Evolutionary conservation across 1,139 yeast genomes (phyloP).

Genomic region (Zhuliangozyma parablackwelliae): DNA sequence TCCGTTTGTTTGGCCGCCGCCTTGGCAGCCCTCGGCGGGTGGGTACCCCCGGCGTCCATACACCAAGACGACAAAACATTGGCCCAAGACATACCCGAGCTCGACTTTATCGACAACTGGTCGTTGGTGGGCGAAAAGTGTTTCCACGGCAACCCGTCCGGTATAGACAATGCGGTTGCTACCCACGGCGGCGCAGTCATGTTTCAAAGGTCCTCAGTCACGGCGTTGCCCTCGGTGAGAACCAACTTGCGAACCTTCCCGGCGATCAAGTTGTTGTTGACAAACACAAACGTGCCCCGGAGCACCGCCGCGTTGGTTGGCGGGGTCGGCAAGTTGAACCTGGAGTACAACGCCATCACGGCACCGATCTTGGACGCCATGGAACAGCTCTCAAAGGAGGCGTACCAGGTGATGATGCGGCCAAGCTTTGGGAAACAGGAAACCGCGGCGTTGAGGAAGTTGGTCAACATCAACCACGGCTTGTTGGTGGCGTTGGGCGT

Average conservation of each 20-base stretch:
- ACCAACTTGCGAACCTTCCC: slow-evolving; percentile 73
- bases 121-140: slow-evolving; percentile 92
- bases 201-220: slow-evolving; percentile 63
- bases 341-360: slow-evolving; percentile 50
- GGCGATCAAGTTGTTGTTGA: slow-evolving; percentile 64
- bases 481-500: slow-evolving; percentile 83
- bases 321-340: slow-evolving; percentile 58
- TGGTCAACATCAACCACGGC: slow-evolving; percentile 87
- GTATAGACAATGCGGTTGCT: slow-evolving; percentile 95
- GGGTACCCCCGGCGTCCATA: slow-evolving; percentile 33
- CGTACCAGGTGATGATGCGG: slow-evolving; percentile 55
- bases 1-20: slow-evolving; percentile 84
- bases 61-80: slow-evolving; percentile 24
- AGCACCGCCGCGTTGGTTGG: slow-evolving; percentile 82
- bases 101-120: slow-evolving; percentile 74
- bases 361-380: slow-evolving; percentile 64
- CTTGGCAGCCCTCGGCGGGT: slow-evolving; percentile 58
- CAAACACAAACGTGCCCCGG: slow-evolving; percentile 83
- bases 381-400: slow-evolving; percentile 65
- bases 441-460: slow-evolving; percentile 48
- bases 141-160: slow-evolving; percentile 95
- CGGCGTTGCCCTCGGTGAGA: slow-evolving; percentile 53
- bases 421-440: slow-evolving; percentile 47
- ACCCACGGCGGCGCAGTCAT: slow-evolving; percentile 94
- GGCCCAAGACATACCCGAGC: slow-evolving; percentile 38